Base-by-base conservation (phyloP, 1,284 basidiomycete genomes). In the Sporisorium exsertum region DNA sequence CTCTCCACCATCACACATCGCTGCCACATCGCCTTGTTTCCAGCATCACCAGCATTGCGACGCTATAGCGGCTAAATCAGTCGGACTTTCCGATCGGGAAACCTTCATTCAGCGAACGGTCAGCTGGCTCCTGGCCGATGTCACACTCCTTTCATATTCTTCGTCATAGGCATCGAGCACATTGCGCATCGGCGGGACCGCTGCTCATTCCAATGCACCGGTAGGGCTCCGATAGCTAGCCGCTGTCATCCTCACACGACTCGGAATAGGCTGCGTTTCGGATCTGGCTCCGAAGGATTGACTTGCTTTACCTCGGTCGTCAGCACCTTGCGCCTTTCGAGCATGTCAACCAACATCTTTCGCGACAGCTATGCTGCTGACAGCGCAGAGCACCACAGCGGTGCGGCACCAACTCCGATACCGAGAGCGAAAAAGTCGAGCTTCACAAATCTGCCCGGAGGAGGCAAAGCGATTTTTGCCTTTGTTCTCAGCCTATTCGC, bases 401-500 rank as follows among this genome's bases (percentile, higher is more conserved):
- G 33, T 12, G 45, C 50, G 3, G 26, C 32, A 2, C 8, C 59
- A 6, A 10, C 58, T 6, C 13, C 49, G 8, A 26, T 46, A 15
- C 20, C 32, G 0, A 50, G 54, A 7, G 27, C 57, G 5, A 65
- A 63, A 32, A 67, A 64, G 61, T 16, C 63, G 7, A 54, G 51
- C 60, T 64, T 72, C 29, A 60, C 49, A 20, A 69, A 61, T 26
- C 66, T 77, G 7, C 70, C 74, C 1, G 74, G 74, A 13, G 74
- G 74, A 32, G 54, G 59, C 46, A 77, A 77, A 54, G 81, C 84
- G 4, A 56, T 82, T 29, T 64, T 50, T 27, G 84, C 81, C 15
- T 85, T 85, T 45, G 50, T 64, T 2, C 59, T 80, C 51, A 78
- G 76, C 29, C 73, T 85, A 1, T 50, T 79, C 3, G 77, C 84